phyloP scores from a whole-genome alignment of 768 basidiomycete genomes.

The Auricularia sp. region DNA sequence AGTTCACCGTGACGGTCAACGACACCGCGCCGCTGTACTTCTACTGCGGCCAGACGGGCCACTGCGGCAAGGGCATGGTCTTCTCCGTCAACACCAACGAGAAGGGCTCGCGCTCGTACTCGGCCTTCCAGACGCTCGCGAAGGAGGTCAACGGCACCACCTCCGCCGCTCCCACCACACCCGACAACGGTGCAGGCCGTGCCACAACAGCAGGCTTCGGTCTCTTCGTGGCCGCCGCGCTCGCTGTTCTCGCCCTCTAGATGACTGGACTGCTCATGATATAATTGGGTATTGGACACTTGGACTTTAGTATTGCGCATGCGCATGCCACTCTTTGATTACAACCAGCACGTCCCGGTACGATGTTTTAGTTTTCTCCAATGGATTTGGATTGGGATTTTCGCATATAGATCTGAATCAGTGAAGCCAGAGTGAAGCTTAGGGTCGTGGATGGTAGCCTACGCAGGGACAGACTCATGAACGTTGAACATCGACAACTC shows the following conservation, averaged over 20 bases:
- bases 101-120: constrained; percentile 37
- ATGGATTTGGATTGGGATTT: neutral
- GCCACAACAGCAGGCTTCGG: constrained; percentile 7
- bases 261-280: neutral
- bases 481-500: too few species aligned
- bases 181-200: neutral
- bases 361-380: neutral
- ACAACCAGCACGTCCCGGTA: neutral
- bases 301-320: neutral
- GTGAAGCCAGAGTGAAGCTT: too few species aligned
- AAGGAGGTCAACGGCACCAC: constrained; percentile 36
- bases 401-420: too few species aligned
- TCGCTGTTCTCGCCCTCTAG: constrained; percentile 13
- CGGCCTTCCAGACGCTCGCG: constrained; percentile 48
- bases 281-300: neutral
- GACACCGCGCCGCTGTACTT: constrained; percentile 34
- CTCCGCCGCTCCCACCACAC: constrained; percentile 21
- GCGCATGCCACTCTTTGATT: neutral
- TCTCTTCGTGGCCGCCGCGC: constrained; percentile 8
- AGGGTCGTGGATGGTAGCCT: too few species aligned
- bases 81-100: constrained; percentile 49
- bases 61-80: constrained; percentile 52
- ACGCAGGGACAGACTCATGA: too few species aligned
- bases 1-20: constrained; percentile 46
- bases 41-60: constrained; percentile 39